Evolutionary conservation across 495 filamentous ascomycete genomes (phyloP).

Genomic region (Staphylotrichum longicolle): DNA sequence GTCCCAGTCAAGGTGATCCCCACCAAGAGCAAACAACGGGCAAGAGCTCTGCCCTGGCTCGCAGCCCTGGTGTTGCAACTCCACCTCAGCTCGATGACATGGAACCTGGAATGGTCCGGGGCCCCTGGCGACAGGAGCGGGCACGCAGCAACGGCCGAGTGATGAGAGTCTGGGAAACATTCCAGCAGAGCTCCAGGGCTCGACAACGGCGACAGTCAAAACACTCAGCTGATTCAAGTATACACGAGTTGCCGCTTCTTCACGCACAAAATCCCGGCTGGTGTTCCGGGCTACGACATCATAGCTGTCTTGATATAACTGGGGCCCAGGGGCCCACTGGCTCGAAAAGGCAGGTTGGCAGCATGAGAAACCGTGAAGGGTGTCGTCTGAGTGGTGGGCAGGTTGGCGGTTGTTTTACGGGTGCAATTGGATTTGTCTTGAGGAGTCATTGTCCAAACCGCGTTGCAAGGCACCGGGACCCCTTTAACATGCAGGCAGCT

Average conservation of each 20-base stretch:
- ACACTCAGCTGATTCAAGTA: no score
- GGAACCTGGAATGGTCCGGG: no score
- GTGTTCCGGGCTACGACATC: conserved; percentile 21
- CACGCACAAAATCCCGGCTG: not conserved
- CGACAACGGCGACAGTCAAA: no score
- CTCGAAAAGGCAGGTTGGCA: not conserved
- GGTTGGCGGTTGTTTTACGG: not conserved
- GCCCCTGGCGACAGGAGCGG: no score
- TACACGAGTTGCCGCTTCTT: no score
- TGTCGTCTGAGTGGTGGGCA: not conserved
- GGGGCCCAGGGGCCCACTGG: conserved; percentile 3
- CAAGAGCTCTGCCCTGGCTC: not conserved
- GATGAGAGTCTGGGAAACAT: not conserved
- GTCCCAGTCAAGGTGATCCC: not conserved
- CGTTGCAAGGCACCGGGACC: no score
- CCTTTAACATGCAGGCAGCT: no score
- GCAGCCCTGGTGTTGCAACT: not conserved
- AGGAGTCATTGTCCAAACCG: no score
- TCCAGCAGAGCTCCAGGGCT: not conserved
- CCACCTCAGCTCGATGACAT: conserved; percentile 6
- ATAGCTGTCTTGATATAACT: conserved; percentile 17
- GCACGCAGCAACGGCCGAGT: no score
- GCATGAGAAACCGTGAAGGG: not conserved
- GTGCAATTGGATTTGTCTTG: no score
- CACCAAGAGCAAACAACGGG: conserved; percentile 2